Percentiles rank a stretch among this genome's conserved stretches.
These are phyloP conservation scores for Panicum miliaceum DNA, from an alignment of 176 grass and related monocot genomes.

Conservation along the genomic window DNA sequence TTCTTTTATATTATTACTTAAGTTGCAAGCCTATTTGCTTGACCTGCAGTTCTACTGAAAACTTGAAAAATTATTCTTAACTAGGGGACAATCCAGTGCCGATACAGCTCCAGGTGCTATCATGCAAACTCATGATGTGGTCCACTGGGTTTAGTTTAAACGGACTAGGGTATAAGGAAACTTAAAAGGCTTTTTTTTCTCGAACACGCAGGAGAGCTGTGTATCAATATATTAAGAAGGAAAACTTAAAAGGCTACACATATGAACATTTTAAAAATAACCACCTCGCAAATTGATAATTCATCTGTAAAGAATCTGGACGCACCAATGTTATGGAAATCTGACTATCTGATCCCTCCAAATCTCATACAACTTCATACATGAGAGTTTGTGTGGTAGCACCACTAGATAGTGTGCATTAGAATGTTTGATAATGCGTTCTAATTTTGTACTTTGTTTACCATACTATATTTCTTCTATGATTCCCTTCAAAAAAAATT, in stretches of 20 bases:
- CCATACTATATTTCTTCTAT: conserved; percentile 7
- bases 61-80: neutral
- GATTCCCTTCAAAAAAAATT: neutral
- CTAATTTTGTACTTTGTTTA: neutral
- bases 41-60: neutral
- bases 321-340: neutral
- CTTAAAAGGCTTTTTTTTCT: neutral
- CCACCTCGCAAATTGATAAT: neutral
- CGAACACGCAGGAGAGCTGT: too few species aligned
- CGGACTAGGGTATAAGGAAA: neutral
- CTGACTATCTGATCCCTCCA: neutral
- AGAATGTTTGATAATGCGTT: neutral
- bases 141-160: neutral
- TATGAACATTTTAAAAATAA: conserved; percentile 1
- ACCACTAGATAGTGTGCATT: neutral
- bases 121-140: too few species aligned
- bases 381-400: neutral
- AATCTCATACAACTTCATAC: neutral
- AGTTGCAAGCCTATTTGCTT: conserved; percentile 6
- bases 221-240: too few species aligned
- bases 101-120: conserved; percentile 11
- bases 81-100: neutral
- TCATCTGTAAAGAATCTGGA: neutral
- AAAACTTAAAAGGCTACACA: neutral
- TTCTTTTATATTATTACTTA: conserved; percentile 17